Evolutionary conservation across 2,329 filamentous ascomycete species (phyloP), one percentile per base, ranked within the genome.

Genomic region (Ceratocystis colombiana): DNA sequence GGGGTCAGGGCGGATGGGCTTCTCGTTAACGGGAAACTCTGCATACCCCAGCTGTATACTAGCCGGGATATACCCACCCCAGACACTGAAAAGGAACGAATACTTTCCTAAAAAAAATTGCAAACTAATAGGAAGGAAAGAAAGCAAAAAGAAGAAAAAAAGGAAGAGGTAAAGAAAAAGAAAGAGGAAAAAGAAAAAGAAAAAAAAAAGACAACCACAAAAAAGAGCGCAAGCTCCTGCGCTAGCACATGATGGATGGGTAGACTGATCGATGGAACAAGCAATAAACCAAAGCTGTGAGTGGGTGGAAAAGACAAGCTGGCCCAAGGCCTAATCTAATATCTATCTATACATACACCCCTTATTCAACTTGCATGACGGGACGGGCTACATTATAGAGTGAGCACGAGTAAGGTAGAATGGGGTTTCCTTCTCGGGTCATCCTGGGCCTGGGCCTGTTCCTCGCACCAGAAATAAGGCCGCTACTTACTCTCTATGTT

Each of bases 41-140:
- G 25, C 53, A 57, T 22, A 57, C 53, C 53, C 53, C 25, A 33
- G 53, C 22, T 10, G 22, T 57, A 57, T 57, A 57, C 53, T 30
- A 57, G 15, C 53, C 53, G 53, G 53, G 53, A 57, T 57, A 57
- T 57, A 57, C 22, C 53, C 53, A 57, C 53, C 53, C 53, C 53
- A 4, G 46, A 50, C 12, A 28, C 25, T 57, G 53, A 57, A 57
- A 57, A 57, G 33, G 46, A 22, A 50, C 46, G 46, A 50, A 50
- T 50, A n/a, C 46, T 50, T 50, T 20, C 5, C 46, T 50, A 25
- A 50, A 20, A 7, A 22, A 22, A 50, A 50, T 50, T 25, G 12
- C 2, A 2, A 50, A 50, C 15, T 20, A 50, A 50, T 10, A 6
- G 6, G 17, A 8, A 5, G n/a, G 45, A 48, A 48, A 20, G 7